Evolutionary conservation across 371 early-diverging fungal species (phyloP).

Genomic region (Lichtheimia ramosa): DNA sequence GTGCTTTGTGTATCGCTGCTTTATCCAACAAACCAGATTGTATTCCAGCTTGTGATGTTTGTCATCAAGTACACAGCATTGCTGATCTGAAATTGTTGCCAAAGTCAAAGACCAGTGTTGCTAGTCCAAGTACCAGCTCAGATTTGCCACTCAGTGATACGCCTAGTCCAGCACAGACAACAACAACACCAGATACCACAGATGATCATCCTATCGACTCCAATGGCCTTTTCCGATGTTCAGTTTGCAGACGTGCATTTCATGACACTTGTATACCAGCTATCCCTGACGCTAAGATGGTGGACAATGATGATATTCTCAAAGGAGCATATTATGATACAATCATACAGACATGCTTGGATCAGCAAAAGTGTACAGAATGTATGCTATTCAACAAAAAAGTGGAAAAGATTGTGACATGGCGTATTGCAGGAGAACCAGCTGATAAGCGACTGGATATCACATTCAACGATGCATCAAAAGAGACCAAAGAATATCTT

Average conservation of each 20-base stretch:
- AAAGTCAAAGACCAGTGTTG: neutral
- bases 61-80: conserved; percentile 4
- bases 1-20: conserved; percentile 8
- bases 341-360: neutral
- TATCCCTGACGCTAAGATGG: too few relatives aligned
- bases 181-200: neutral
- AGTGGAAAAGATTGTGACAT: conserved; percentile 9
- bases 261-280: conserved; percentile 33
- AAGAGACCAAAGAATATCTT: conserved; percentile 17
- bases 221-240: conserved; percentile 35
- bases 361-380: conserved; percentile 40
- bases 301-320: neutral
- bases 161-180: neutral
- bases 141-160: too few relatives aligned
- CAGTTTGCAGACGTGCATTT: conserved; percentile 34
- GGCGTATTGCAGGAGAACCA: conserved; percentile 3
- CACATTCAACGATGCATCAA: neutral
- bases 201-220: neutral
- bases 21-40: neutral
- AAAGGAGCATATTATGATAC: neutral
- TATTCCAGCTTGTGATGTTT: conserved; percentile 12
- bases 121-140: too few relatives aligned
- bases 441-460: neutral
- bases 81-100: neutral
- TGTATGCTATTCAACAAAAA: conserved; percentile 25